Evolutionary conservation across 768 basidiomycete species (phyloP).

Genomic region (Mycena epipterygia): DNA sequence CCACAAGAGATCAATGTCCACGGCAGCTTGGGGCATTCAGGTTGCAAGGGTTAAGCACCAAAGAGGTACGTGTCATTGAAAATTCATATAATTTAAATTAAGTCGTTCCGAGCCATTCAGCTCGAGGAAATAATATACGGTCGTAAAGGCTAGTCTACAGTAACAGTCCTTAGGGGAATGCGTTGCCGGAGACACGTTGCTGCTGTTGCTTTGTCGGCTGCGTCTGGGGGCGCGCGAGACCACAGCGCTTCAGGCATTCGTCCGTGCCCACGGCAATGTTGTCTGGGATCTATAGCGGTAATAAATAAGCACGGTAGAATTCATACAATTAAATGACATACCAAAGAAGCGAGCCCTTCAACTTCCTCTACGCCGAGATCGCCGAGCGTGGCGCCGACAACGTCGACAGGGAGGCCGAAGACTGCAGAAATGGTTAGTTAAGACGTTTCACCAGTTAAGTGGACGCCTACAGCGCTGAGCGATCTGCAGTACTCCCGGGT

Average conservation of each 20-base stretch:
- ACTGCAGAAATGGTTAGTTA: neutral
- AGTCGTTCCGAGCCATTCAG: no score
- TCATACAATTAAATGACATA: neutral
- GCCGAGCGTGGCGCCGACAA: neutral
- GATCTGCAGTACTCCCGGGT: neutral
- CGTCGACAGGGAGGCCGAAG: neutral
- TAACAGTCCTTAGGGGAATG: no score
- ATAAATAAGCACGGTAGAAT: no score
- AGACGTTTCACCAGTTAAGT: neutral
- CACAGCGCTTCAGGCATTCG: neutral
- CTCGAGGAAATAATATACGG: no score
- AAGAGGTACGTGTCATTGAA: no score
- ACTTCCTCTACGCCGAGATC: neutral
- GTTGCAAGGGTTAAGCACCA: no score
- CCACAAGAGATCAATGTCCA: no score
- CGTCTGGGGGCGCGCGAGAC: neutral
- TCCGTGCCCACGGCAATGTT: neutral
- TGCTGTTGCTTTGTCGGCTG: neutral
- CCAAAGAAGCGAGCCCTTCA: neutral
- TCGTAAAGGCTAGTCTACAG: no score
- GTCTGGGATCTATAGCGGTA: neutral
- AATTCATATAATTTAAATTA: no score
- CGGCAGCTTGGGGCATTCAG: no score
- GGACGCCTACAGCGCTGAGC: neutral
- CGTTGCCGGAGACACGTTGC: neutral